These are phyloP conservation scores for Smallanthus sonchifolius DNA, from an alignment of 129 eudicot species.

Conservation along the genomic window DNA sequence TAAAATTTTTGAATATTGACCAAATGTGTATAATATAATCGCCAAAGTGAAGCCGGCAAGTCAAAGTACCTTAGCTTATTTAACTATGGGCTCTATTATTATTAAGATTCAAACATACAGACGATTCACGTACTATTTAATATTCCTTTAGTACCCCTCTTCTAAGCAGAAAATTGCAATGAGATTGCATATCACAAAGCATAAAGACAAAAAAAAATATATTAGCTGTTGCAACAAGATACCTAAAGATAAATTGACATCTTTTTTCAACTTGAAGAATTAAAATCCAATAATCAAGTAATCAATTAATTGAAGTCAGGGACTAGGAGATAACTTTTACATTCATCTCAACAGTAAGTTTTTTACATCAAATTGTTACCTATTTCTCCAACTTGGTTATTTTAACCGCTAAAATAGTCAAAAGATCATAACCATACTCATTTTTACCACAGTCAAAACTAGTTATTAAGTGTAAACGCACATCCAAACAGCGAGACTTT, in stretches of 20 bases:
- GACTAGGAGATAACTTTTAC: neutral
- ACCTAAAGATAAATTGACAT: neutral
- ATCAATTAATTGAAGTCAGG: neutral
- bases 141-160: conserved; percentile 19
- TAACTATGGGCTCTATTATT: neutral
- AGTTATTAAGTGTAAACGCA: neutral
- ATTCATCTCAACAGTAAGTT: neutral
- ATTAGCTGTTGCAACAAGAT: neutral
- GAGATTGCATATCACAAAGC: neutral
- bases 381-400: neutral
- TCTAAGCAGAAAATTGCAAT: neutral
- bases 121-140: conserved; percentile 17
- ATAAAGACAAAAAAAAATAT: neutral
- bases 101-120: conserved; percentile 10
- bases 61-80: conserved; percentile 20
- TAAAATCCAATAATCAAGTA: neutral
- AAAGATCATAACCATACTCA: neutral
- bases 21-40: conserved; percentile 15
- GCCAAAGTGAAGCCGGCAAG: conserved; percentile 34
- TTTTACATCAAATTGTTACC: neutral
- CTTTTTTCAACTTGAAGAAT: neutral
- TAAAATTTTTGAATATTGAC: conserved; percentile 23
- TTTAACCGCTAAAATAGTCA: neutral
- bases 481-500: neutral
- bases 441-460: neutral